Conservation (phyloP, 164 flowering plant genomes). For the Vitis cinerea region DNA sequence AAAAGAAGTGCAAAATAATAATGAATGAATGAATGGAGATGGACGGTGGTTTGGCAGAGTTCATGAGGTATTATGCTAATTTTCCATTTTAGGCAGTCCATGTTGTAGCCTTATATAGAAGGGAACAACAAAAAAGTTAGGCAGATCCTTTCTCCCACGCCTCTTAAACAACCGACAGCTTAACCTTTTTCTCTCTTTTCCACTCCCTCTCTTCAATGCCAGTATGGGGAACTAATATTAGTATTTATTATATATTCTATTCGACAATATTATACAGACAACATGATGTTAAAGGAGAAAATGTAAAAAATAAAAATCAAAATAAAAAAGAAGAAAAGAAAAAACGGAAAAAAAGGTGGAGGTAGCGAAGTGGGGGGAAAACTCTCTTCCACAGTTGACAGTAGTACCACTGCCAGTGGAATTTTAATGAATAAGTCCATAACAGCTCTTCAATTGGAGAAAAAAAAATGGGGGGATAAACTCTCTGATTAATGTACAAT, state of each 20-base stretch:
- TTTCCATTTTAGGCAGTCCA: conserved; percentile 45
- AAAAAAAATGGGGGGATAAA: conserved; percentile 2
- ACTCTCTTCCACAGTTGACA: background rate
- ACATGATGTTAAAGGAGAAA: background rate
- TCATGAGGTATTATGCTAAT: conserved; percentile 10
- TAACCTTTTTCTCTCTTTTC: conserved; percentile 20
- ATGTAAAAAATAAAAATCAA: conserved; percentile 1
- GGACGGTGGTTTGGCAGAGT: background rate
- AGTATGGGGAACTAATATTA: conserved; percentile 1
- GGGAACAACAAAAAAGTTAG: conserved; percentile 32
- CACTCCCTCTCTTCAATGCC: conserved; percentile 5
- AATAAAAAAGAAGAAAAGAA: background rate
- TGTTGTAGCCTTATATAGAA: conserved; percentile 38
- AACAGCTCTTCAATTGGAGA: conserved; percentile 10
- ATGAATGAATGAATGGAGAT: background rate
- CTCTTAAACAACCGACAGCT: conserved; percentile 46
- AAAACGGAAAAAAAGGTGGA: background rate
- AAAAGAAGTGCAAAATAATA: background rate
- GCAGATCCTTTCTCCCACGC: conserved; percentile 25
- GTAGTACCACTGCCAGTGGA: background rate
- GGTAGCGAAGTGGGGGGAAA: background rate
- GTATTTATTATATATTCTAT: conserved; percentile 7
- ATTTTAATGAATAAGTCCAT: conserved; percentile 18
- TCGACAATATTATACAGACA: conserved; percentile 2
- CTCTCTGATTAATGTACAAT: conserved; percentile 21